Conservation (phyloP, 345 rosid species). For the Carallia pectinifolia region DNA sequence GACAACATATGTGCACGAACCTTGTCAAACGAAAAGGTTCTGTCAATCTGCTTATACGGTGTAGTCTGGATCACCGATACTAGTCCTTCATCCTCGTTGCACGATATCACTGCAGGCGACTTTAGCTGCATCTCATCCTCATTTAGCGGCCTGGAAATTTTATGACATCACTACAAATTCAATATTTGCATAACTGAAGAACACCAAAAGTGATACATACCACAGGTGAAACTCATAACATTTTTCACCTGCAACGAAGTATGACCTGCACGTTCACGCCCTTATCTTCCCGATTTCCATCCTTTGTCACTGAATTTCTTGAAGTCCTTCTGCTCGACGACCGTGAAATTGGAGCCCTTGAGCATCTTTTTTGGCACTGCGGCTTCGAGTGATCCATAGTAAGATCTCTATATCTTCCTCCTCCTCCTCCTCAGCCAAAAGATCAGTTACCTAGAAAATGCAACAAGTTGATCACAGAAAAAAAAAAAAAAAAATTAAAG, state of each 20-base stretch:
- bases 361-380: neutral
- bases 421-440: too few relatives aligned
- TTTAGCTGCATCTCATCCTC: slow-evolving; percentile 7
- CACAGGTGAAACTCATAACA: neutral
- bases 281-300: neutral
- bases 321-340: neutral
- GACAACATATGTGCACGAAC: neutral
- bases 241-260: neutral
- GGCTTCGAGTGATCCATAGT: too few relatives aligned
- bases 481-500: too few relatives aligned
- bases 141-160: neutral
- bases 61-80: slow-evolving; percentile 1
- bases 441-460: too few relatives aligned
- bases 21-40: neutral
- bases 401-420: too few relatives aligned
- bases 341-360: neutral
- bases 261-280: slow-evolving; percentile 2
- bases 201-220: neutral
- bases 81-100: neutral
- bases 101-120: slow-evolving; percentile 3
- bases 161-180: neutral
- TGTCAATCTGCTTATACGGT: neutral
- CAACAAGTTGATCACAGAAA: too few relatives aligned
- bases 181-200: neutral
- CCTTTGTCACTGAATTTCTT: neutral